Evolutionary conservation across 1,284 basidiomycete genomes (phyloP).

Genomic region (Tilletia walkeri): DNA sequence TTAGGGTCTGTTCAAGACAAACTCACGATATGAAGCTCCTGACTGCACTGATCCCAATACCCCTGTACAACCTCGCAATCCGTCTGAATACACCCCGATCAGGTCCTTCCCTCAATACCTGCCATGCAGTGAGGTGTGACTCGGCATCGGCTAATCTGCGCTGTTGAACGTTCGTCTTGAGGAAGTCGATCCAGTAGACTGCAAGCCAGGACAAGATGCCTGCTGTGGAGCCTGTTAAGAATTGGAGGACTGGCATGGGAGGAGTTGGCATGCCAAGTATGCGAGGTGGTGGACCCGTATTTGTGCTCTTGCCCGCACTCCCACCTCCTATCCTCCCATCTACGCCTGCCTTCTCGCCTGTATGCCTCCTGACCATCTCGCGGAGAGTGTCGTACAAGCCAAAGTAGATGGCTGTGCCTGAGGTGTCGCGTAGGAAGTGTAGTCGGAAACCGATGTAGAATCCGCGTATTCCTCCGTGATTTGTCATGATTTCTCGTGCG

Average conservation of each 20-base stretch:
- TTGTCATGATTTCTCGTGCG: constrained; percentile 45
- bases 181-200: constrained; percentile 61
- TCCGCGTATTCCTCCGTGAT: constrained; percentile 50
- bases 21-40: constrained; percentile 51
- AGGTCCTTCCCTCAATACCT: constrained; percentile 69
- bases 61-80: constrained; percentile 50
- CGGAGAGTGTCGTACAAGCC: constrained; percentile 52
- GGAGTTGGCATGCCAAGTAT: constrained; percentile 38
- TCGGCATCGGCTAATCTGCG: constrained; percentile 75
- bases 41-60: constrained; percentile 50
- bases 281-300: constrained; percentile 21
- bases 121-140: constrained; percentile 65
- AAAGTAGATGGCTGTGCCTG: constrained; percentile 49
- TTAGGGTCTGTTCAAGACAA: too few relatives aligned
- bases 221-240: constrained; percentile 47
- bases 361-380: constrained; percentile 33
- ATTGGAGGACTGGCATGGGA: constrained; percentile 44
- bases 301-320: not conserved
- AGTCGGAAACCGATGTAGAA: constrained; percentile 54
- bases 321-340: not conserved
- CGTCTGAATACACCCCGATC: constrained; percentile 55
- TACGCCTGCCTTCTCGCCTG: constrained; percentile 22
- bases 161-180: constrained; percentile 90
- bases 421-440: constrained; percentile 43
- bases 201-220: constrained; percentile 52